Percentiles rank a stretch among this genome's conserved stretches.
phyloP scores from a whole-genome alignment of 73 alveolate species.

The Effrenium voratum region DNA sequence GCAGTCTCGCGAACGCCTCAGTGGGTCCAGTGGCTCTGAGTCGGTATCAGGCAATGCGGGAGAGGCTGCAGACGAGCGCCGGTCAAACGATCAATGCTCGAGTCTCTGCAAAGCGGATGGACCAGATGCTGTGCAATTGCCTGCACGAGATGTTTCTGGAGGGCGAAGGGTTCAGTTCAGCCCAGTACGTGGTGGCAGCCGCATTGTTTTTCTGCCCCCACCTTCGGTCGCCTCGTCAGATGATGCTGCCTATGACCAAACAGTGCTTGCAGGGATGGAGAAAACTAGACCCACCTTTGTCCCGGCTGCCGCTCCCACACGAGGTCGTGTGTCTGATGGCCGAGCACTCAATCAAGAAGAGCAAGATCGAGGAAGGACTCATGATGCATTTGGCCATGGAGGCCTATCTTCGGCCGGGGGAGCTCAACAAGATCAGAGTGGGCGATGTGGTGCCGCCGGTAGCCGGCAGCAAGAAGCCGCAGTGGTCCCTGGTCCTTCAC shows the following conservation, averaged over 20 bases:
- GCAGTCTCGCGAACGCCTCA: not conserved
- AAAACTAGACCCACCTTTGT: not conserved
- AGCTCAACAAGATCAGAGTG: not conserved
- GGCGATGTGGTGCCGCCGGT: slow-evolving; percentile 27
- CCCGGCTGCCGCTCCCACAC: not conserved
- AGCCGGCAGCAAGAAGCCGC: not conserved
- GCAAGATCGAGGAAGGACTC: not conserved
- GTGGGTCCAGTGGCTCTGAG: not conserved
- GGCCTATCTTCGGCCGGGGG: slow-evolving; percentile 27
- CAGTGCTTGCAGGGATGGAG: not conserved
- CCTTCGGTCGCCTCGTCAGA: not conserved
- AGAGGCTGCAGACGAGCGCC: not conserved
- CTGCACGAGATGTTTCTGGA: slow-evolving; percentile 5
- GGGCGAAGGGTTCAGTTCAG: slow-evolving; percentile 14
- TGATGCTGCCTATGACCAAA: not conserved
- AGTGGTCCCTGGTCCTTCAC: slow-evolving; percentile 17
- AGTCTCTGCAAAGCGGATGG: not conserved
- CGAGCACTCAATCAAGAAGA: not conserved
- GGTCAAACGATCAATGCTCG: not conserved
- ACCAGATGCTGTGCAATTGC: not conserved
- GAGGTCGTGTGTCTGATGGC: slow-evolving; percentile 36
- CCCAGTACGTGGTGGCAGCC: slow-evolving; percentile 6
- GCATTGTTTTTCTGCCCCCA: not conserved
- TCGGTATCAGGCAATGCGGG: not conserved
- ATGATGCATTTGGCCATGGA: not conserved